Base-by-base conservation (phyloP, 129 eudicot species). In the Solidago caesia region DNA sequence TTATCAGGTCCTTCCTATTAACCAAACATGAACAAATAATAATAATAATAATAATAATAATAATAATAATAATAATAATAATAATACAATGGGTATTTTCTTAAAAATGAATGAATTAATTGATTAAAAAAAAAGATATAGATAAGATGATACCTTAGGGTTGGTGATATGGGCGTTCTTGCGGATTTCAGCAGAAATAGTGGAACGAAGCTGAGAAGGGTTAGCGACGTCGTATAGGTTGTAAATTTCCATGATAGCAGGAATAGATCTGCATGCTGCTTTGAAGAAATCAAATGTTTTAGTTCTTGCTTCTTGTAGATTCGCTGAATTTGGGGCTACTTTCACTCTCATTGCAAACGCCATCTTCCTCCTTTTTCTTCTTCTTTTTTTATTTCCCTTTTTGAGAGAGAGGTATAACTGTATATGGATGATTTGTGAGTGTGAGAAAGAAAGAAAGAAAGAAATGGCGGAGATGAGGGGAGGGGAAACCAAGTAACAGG, bases 261-360 rank as follows among this genome's bases (percentile, higher is more conserved):
- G 97, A 44, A 91, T 80, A 60, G 97, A 83, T 86, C 97, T 85
- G 76, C 96, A 87, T 8, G 96, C 96, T 53, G 86, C 67, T 72
- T 84, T 83, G 82, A 91, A 91, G 86, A 91, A 91, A 27, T 87
- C 96, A 75, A 91, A 89, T 16, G 88, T 87, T 47, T 89, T 84
- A 52, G 51, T 51, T 45, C 96, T 83, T 46, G 97, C 97, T 84
- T 91, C 97, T 63, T 57, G 85, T 56, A 91, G 33, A 67, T 12
- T 86, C 42, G 86, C 96, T 13, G 97, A 91, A 73, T 85, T 88
- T 4, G 97, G 87, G 8, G 92, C 82, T 5, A 88, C 96, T 76
- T 84, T 87, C 44, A 86, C 87, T 45, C 80, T 74, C 77, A 82
- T 79, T 60, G 87, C 82, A 67, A 85, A 86, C 84, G 89, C 82